Evolutionary conservation across 768 basidiomycete species (phyloP).

Genomic region (Lentinula sp.): DNA sequence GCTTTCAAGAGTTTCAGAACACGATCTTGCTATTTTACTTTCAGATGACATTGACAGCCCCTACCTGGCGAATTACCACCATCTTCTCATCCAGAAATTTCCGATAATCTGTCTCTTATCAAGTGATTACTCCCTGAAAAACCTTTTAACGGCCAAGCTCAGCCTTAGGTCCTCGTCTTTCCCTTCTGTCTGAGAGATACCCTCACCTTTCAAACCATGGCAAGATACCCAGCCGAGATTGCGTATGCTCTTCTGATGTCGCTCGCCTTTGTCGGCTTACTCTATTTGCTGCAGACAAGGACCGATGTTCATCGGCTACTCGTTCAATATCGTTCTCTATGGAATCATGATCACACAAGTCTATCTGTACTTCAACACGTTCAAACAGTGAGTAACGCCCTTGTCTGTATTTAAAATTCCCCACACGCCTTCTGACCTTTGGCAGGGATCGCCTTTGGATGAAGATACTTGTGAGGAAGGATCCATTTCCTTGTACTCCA

Average conservation of each 20-base stretch:
- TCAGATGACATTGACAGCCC: too few species aligned
- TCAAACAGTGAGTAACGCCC: slow-evolving; percentile 22
- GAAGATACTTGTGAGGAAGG: slow-evolving; percentile 32
- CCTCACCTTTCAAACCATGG: not conserved
- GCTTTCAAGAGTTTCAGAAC: too few species aligned
- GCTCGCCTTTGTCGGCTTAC: not conserved
- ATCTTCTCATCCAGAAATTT: too few species aligned
- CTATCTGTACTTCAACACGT: slow-evolving; percentile 39
- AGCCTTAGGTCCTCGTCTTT: not conserved
- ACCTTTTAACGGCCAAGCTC: not conserved
- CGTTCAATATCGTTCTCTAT: slow-evolving; percentile 39
- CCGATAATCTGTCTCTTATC: too few species aligned
- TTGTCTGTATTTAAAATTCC: too few species aligned
- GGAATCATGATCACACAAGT: slow-evolving; percentile 45
- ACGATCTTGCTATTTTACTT: too few species aligned
- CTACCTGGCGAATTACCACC: too few species aligned
- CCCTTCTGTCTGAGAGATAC: not conserved
- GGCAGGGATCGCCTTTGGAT: slow-evolving; percentile 39
- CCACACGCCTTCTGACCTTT: too few species aligned
- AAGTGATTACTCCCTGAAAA: too few species aligned
- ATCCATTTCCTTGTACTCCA: not conserved
- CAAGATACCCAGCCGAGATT: slow-evolving; percentile 22
- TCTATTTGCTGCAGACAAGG: slow-evolving; percentile 29
- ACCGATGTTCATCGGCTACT: slow-evolving; percentile 42
- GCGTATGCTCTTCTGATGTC: slow-evolving; percentile 18